A percentile compares a stretch with the other conserved stretches of the same genome.
These are phyloP conservation scores for Solanum lycopersicoides DNA, from an alignment of 257 asterid species.

Conservation along the genomic window DNA sequence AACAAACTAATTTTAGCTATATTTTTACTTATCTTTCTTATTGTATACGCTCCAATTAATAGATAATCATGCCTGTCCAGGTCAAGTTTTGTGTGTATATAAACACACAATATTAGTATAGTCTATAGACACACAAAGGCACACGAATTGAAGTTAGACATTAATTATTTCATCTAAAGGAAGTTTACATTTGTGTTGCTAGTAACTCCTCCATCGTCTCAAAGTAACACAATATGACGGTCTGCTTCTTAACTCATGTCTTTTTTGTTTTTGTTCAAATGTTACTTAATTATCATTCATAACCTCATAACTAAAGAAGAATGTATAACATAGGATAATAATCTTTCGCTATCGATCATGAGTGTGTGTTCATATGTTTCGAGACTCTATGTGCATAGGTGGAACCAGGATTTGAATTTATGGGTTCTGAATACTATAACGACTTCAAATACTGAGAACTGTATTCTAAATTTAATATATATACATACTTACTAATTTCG, in stretches of 20 bases:
- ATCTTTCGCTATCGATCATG: neutral
- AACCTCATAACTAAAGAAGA: neutral
- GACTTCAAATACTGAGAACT: neutral
- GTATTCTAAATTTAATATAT: neutral
- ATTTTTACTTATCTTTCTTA: neutral
- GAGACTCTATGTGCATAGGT: neutral
- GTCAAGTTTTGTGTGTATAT: neutral
- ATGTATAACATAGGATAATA: neutral
- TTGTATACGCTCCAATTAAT: neutral
- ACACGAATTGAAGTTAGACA: neutral
- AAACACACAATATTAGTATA: neutral
- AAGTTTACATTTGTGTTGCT: neutral
- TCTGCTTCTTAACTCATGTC: constrained; percentile 9
- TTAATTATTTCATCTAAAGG: neutral
- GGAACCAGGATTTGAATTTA: neutral
- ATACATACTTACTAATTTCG: neutral
- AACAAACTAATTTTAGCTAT: neutral
- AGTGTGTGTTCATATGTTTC: neutral
- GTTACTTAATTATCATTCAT: neutral
- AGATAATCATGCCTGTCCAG: neutral
- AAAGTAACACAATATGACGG: constrained; percentile 21
- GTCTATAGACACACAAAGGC: neutral
- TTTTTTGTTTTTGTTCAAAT: neutral
- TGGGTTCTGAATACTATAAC: neutral
- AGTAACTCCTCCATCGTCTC: neutral